Evolutionary conservation across 1,284 basidiomycete genomes (phyloP).

Genomic region (Sphagnurus paluster): DNA sequence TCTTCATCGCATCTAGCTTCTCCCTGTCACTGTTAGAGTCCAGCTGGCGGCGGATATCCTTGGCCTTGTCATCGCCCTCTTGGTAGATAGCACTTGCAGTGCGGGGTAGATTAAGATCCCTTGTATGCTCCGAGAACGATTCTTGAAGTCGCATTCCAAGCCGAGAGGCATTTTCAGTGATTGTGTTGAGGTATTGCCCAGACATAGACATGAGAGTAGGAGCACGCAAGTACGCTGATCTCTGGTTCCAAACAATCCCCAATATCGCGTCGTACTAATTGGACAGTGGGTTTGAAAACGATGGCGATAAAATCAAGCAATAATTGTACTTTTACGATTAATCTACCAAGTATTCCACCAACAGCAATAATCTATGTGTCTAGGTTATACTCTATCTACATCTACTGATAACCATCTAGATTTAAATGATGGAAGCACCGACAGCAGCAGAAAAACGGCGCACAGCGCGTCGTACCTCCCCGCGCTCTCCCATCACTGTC

Average conservation of each 20-base stretch:
- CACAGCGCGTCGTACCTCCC: slow-evolving; percentile 68
- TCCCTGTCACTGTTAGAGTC: slow-evolving; percentile 86
- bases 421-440: too few relatives aligned
- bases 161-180: slow-evolving; percentile 78
- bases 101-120: slow-evolving; percentile 62
- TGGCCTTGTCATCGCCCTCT: slow-evolving; percentile 73
- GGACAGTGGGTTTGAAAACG: too few relatives aligned
- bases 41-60: slow-evolving; percentile 81
- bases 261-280: slow-evolving; percentile 1
- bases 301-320: too few relatives aligned
- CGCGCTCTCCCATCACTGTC: slow-evolving; percentile 87
- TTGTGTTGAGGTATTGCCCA: slow-evolving; percentile 60
- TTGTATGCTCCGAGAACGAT: slow-evolving; percentile 74
- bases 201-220: slow-evolving; percentile 38
- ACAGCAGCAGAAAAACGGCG: too few relatives aligned
- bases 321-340: too few relatives aligned
- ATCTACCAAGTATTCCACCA: too few relatives aligned
- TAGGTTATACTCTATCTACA: too few relatives aligned
- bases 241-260: slow-evolving; percentile 3
- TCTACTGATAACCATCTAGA: too few relatives aligned
- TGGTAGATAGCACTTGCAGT: slow-evolving; percentile 59
- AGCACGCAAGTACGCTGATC: not conserved
- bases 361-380: too few relatives aligned
- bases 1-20: slow-evolving; percentile 91
- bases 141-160: slow-evolving; percentile 80